These are phyloP conservation scores for Fagus crenata DNA, from an alignment of 306 rosid genomes.

Conservation along the genomic window DNA sequence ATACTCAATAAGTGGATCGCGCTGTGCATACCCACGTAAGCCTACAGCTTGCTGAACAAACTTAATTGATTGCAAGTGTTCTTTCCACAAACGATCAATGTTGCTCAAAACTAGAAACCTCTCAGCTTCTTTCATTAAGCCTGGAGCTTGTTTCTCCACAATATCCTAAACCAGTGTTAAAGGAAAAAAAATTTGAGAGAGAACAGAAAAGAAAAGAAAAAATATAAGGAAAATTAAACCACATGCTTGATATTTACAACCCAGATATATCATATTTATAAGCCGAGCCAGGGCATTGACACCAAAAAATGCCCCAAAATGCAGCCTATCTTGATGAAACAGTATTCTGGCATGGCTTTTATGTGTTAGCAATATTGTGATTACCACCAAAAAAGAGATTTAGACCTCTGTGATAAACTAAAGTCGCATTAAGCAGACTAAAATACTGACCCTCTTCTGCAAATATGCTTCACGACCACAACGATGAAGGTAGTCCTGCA, in stretches of 20 bases:
- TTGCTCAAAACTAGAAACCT: slow-evolving; percentile 85
- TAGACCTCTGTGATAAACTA: background rate
- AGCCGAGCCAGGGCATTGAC: no score
- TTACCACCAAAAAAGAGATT: background rate
- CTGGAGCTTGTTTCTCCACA: slow-evolving; percentile 75
- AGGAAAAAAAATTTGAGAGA: background rate
- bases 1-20: slow-evolving; percentile 96
- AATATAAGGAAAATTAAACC: background rate
- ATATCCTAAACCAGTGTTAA: slow-evolving; percentile 48
- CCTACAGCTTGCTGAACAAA: slow-evolving; percentile 98
- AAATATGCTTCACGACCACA: slow-evolving; percentile 86
- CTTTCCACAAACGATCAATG: slow-evolving; percentile 94
- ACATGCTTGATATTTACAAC: background rate
- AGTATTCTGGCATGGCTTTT: no score
- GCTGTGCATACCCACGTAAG: slow-evolving; percentile 88
- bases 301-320: no score
- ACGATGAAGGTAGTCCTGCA: slow-evolving; percentile 65
- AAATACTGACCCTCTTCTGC: slow-evolving; percentile 73
- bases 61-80: slow-evolving; percentile 88
- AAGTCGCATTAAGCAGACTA: background rate
- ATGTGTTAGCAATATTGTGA: no score
- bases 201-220: background rate
- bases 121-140: slow-evolving; percentile 95
- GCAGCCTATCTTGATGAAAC: no score
- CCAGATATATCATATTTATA: no score